Evolutionary conservation across 768 basidiomycete genomes (phyloP).

Genomic region (Tulasnella sp.): DNA sequence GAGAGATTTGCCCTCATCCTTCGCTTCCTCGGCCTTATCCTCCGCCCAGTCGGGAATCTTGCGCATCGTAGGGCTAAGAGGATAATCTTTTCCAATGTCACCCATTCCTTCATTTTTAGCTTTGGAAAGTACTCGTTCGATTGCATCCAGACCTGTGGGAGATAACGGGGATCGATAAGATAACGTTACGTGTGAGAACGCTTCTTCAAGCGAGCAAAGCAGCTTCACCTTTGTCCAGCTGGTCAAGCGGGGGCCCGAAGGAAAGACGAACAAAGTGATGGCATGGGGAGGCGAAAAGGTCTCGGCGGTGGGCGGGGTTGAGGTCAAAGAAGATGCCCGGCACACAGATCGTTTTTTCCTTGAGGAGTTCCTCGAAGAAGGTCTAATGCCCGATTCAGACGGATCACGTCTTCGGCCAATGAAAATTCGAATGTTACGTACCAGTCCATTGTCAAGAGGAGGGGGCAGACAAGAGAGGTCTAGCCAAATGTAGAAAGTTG

Average conservation of each 20-base stretch:
- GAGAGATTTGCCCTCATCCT: background rate
- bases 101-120: slow-evolving; percentile 38
- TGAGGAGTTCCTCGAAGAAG: slow-evolving; percentile 91
- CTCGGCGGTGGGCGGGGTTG: slow-evolving; percentile 55
- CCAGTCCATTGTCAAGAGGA: slow-evolving; percentile 83
- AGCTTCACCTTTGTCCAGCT: slow-evolving; percentile 61
- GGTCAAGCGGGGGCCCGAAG: slow-evolving; percentile 73
- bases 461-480: slow-evolving; percentile 69
- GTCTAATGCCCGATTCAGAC: slow-evolving; percentile 36
- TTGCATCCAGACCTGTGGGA: slow-evolving; percentile 70
- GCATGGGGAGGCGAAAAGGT: slow-evolving; percentile 84
- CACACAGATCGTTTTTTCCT: slow-evolving; percentile 83
- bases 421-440: slow-evolving; percentile 31
- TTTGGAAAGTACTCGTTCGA: slow-evolving; percentile 65
- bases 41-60: background rate
- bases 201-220: background rate
- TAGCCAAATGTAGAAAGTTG: slow-evolving; percentile 94
- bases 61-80: slow-evolving; percentile 6
- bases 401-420: background rate
- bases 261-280: slow-evolving; percentile 83
- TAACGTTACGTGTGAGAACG: background rate
- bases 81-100: slow-evolving; percentile 58
- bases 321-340: slow-evolving; percentile 44
- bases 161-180: slow-evolving; percentile 4
- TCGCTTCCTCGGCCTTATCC: background rate